Evolutionary conservation across 176 grass and related monocot species (phyloP).

Genomic region (Hordeum marinum): DNA sequence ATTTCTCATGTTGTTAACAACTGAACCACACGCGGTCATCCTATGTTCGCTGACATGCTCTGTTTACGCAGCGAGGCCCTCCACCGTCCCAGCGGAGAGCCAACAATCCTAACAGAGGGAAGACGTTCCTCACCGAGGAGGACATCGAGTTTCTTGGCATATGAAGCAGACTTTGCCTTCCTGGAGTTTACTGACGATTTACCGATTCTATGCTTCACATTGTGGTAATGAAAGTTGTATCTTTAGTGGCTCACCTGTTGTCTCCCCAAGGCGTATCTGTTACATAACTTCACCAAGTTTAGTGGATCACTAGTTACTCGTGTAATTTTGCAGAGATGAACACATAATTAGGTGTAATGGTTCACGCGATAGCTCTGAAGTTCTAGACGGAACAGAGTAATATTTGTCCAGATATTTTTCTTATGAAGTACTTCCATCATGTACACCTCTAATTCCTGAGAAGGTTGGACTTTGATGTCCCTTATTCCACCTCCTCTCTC

Average conservation of each 20-base stretch:
- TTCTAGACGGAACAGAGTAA: no score
- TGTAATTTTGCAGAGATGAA: background rate
- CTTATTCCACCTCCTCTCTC: no score
- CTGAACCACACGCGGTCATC: background rate
- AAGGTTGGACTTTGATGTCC: no score
- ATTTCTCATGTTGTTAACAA: slow-evolving; percentile 17
- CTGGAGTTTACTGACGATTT: slow-evolving; percentile 43
- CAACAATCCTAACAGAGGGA: slow-evolving; percentile 63
- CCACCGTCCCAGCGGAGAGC: slow-evolving; percentile 34
- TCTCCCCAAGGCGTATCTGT: background rate
- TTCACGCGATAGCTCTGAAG: no score
- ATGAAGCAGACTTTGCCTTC: slow-evolving; percentile 22
- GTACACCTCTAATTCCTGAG: no score
- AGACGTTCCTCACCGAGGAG: slow-evolving; percentile 52
- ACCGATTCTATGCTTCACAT: slow-evolving; percentile 20
- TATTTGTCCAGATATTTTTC: no score
- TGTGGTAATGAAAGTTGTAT: slow-evolving; percentile 17
- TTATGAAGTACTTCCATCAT: no score
- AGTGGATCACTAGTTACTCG: background rate
- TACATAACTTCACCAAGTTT: background rate
- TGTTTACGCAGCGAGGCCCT: slow-evolving; percentile 46
- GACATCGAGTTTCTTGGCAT: slow-evolving; percentile 61
- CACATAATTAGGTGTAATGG: background rate
- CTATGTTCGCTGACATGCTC: slow-evolving; percentile 14
- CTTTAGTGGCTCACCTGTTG: slow-evolving; percentile 19